Percentiles rank a stretch among this genome's conserved stretches.
These are phyloP conservation scores for Aegilops tauschii DNA, from an alignment of 176 grass and related monocot species.

Conservation along the genomic window DNA sequence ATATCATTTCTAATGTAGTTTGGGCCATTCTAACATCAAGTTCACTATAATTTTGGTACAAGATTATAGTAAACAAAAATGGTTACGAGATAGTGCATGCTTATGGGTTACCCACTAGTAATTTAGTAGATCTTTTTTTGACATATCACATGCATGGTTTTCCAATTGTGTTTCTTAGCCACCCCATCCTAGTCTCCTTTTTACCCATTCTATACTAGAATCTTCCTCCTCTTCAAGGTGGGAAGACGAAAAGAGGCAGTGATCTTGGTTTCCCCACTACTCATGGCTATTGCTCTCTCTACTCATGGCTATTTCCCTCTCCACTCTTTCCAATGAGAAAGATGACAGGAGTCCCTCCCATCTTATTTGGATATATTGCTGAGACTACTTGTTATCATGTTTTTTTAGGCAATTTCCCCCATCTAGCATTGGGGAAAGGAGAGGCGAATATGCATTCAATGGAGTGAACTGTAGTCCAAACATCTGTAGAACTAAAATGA, in stretches of 20 bases:
- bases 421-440: background rate
- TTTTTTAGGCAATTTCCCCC: background rate
- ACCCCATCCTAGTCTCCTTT: background rate
- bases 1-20: background rate
- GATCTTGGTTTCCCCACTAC: conserved; percentile 30
- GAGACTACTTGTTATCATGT: background rate
- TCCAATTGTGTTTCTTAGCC: background rate
- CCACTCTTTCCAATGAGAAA: conserved; percentile 33
- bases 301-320: conserved; percentile 8
- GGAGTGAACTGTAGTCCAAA: background rate
- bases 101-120: background rate
- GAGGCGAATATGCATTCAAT: background rate
- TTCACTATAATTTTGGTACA: background rate
- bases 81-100: background rate
- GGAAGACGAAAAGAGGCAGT: background rate
- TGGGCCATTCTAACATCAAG: background rate
- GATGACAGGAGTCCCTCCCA: background rate
- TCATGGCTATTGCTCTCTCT: background rate
- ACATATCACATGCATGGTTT: background rate
- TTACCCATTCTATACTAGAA: background rate
- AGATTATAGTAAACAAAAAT: background rate
- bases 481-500: background rate
- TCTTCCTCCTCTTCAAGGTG: conserved; percentile 18
- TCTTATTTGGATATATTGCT: background rate
- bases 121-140: background rate